Base-by-base conservation (phyloP, 768 basidiomycete genomes). In the Xerocomellus intermedius region DNA sequence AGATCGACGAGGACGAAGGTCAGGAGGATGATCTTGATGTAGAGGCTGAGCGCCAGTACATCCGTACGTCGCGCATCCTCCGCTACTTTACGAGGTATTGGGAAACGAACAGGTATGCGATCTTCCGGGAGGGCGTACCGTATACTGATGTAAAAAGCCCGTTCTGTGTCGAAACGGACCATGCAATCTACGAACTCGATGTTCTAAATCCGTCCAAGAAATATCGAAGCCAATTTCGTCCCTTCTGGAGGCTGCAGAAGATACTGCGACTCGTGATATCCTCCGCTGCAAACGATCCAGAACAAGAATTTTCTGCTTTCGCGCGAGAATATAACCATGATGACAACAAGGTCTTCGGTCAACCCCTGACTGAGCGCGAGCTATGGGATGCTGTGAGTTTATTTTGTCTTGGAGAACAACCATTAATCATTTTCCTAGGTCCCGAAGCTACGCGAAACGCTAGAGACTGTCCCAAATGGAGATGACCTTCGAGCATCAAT, bases 101-200 rank as follows among this genome's bases (percentile, higher is more conserved):
- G 8, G 71, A 75, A 36, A 62, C 64, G 26, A 67, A 79, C 42
- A 79, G 79, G 88, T 88, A 62, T 54, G 85, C 69, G 24, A 17
- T 30, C 59, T 30, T 45, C 48, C 46, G 1, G 60, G 39, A 43
- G 35, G n/a, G 41, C 50, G 28, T 55, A 35, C 14, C 46, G 30
- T 50, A 26, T 16, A 8, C 52, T 50, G 37, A 50, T 21, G 32
- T 42, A 49, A 44, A 21, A 58, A 90, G 89, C 17, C 81, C 85
- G 2, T 69, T 89, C 10, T 88, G 76, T 54, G 74, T 92, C 22
- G 82, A 89, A 59, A 89, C 89, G 0, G 58, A 74, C 17, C 78
- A 75, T 50, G 85, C 86, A 0, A 83, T 82, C 76, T 90, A 89
- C 64, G 78, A 82, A 33, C 69, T 91, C 26, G 68, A 72, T 17